Evolutionary conservation across 192 early-diverging fungal genomes (phyloP).

Genomic region (Cetraspora pellucida): DNA sequence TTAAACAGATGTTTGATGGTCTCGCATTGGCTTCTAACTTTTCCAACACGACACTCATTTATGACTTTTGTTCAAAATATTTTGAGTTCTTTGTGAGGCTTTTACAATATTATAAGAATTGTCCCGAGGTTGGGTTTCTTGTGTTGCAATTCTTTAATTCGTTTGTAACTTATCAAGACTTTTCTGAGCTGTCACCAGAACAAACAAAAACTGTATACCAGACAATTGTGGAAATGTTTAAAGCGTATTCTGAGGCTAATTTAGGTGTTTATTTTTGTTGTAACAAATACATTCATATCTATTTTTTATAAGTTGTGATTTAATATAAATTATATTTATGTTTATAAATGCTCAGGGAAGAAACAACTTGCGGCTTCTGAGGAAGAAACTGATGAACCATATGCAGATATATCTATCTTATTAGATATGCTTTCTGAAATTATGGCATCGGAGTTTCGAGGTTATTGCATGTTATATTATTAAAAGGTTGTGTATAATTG

Average conservation of each 20-base stretch:
- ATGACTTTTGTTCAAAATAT: constrained; percentile 53
- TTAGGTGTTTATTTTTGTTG: constrained; percentile 43
- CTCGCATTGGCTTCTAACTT: constrained; percentile 68
- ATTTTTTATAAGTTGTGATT: neutral
- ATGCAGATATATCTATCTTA: constrained; percentile 63
- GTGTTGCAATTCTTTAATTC: constrained; percentile 63
- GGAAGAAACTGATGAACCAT: constrained; percentile 66
- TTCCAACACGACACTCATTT: constrained; percentile 63
- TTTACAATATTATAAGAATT: constrained; percentile 65
- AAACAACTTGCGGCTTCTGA: constrained; percentile 46
- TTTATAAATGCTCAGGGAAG: constrained; percentile 36
- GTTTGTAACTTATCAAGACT: constrained; percentile 54
- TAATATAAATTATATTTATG: too few species aligned
- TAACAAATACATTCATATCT: neutral
- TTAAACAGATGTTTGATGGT: constrained; percentile 71
- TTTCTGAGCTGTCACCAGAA: constrained; percentile 43
- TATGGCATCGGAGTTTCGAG: constrained; percentile 62
- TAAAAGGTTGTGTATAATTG: neutral
- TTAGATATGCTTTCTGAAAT: constrained; percentile 61
- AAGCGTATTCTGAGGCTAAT: constrained; percentile 58
- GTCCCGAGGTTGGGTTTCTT: constrained; percentile 65
- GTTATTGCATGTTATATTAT: constrained; percentile 43
- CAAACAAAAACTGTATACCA: constrained; percentile 54
- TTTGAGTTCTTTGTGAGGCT: constrained; percentile 67
- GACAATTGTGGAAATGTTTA: constrained; percentile 53